These are phyloP conservation scores for Colletotrichum karsti DNA, from an alignment of 2,329 filamentous ascomycete species.

Conservation along the genomic window DNA sequence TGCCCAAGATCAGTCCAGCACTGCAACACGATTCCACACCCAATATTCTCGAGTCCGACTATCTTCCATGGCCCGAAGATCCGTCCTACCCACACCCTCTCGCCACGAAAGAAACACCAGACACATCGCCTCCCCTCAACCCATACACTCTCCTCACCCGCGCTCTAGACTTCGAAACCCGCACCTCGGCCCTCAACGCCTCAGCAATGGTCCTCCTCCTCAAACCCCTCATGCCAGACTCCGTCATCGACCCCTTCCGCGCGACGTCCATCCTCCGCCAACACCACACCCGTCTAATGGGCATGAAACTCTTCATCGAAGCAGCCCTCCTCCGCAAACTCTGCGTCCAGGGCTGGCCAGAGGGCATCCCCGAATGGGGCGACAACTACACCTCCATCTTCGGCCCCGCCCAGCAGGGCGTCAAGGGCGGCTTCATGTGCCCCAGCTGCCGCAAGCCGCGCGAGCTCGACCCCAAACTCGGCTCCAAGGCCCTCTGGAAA, in stretches of 20 bases:
- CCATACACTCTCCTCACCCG: conserved; percentile 63
- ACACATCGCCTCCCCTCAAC: conserved; percentile 53
- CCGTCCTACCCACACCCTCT: conserved; percentile 61
- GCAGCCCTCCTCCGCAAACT: conserved; percentile 69
- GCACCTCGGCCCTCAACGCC: conserved; percentile 65
- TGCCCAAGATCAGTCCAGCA: conserved; percentile 34
- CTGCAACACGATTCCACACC: conserved; percentile 48
- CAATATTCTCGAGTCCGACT: conserved; percentile 64
- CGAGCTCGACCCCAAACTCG: conserved; percentile 56
- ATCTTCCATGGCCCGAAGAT: conserved; percentile 66
- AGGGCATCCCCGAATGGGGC: conserved; percentile 59
- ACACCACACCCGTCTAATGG: conserved; percentile 67
- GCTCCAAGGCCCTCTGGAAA: conserved; percentile 59
- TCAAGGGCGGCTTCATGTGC: conserved; percentile 63
- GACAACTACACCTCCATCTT: conserved; percentile 64
- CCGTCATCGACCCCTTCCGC: conserved; percentile 63
- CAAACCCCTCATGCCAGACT: conserved; percentile 62
- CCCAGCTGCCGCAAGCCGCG: conserved; percentile 64
- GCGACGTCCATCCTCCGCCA: conserved; percentile 65
- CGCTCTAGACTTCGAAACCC: conserved; percentile 64
- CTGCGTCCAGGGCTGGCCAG: conserved; percentile 65
- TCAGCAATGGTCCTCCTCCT: conserved; percentile 69
- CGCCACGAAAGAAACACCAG: conserved; percentile 17
- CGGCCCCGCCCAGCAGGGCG: conserved; percentile 60
- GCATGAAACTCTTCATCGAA: conserved; percentile 67